These are phyloP conservation scores for Clohesyomyces aquaticus DNA, from an alignment of 495 filamentous ascomycete genomes.

Conservation along the genomic window DNA sequence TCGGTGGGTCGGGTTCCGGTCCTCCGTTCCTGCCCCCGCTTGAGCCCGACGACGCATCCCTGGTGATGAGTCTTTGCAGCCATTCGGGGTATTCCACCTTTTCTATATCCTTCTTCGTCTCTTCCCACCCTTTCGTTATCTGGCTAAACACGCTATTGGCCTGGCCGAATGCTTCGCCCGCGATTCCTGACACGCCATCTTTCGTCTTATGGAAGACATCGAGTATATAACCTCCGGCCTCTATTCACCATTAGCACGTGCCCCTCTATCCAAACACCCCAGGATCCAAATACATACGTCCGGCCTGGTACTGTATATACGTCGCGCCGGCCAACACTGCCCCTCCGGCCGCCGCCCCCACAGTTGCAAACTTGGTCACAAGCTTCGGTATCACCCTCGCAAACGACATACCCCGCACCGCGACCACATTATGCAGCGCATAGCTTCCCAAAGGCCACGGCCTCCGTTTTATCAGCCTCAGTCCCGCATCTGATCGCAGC, in stretches of 20 bases:
- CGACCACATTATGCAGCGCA: constrained; percentile 81
- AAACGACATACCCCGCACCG: constrained; percentile 85
- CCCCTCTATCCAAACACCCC: neutral
- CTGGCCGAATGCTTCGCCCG: constrained; percentile 66
- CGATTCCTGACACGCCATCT: constrained; percentile 67
- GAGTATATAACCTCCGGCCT: constrained; percentile 86
- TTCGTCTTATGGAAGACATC: constrained; percentile 74
- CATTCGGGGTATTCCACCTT: constrained; percentile 76
- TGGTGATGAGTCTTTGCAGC: constrained; percentile 73
- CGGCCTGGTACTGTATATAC: constrained; percentile 96
- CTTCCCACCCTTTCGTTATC: constrained; percentile 78
- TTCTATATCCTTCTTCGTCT: constrained; percentile 67
- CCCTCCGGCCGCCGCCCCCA: constrained; percentile 90
- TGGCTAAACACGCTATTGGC: constrained; percentile 76
- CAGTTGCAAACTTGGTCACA: constrained; percentile 78
- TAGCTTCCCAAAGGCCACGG: constrained; percentile 76
- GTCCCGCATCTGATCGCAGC: constrained; percentile 65
- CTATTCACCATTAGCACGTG: constrained; percentile 52
- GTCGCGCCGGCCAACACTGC: constrained; percentile 82
- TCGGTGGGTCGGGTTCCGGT: constrained; percentile 58
- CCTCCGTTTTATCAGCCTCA: constrained; percentile 61
- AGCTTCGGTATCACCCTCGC: constrained; percentile 83
- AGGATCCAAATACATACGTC: constrained; percentile 61
- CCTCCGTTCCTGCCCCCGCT: constrained; percentile 47
- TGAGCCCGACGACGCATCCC: constrained; percentile 51